Base-by-base conservation (phyloP, 2,329 filamentous ascomycete genomes). In the Alternaria dauci region DNA sequence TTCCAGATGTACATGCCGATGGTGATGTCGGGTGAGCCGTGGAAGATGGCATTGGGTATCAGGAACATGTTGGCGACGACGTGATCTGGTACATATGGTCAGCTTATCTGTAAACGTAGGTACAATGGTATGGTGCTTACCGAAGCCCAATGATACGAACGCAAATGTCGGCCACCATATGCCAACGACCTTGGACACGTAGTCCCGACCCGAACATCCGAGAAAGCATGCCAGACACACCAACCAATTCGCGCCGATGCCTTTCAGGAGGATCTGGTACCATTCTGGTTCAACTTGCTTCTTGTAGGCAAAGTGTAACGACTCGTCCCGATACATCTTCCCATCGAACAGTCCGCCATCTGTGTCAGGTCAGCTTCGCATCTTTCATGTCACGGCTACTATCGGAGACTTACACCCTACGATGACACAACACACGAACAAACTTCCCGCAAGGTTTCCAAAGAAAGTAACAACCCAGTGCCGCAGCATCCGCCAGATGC, bases 371-470 rank as follows among this genome's bases (percentile, higher is more conserved):
- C 38, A 52, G 8, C 30, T 8, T 23, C 26, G 16, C 11, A 8
- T 12, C 38, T 14, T 9, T 9, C 11, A 9, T 5, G 9, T 25
- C 3, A 16, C 1, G 14, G 7, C 5, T 16, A 11, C 16, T 1
- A 36, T 25, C 5, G 12, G 14, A 18, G 26, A 75, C 78, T 51
- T 70, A 82, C 81, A 85, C 36, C 83, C 83, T 47, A 81, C 81
- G 43, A 85, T 80, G 6, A 85, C 76, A 4, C 79, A 71, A 58
- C 83, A 80, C 11, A 85, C 75, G 61, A 85, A 84, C 5, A 86
- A 66, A 1, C 78, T 79, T 0, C 84, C 84, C 3, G 81, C 80
- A 3, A 85, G 70, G 62, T 85, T 85, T 0, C 81, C 83, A 46
- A 81, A 78, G 59, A 84, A 85, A 16, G 81, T 83, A 4, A 85